Evolutionary conservation across 192 early-diverging fungal species (phyloP).

Genomic region (Coemansia sp.): DNA sequence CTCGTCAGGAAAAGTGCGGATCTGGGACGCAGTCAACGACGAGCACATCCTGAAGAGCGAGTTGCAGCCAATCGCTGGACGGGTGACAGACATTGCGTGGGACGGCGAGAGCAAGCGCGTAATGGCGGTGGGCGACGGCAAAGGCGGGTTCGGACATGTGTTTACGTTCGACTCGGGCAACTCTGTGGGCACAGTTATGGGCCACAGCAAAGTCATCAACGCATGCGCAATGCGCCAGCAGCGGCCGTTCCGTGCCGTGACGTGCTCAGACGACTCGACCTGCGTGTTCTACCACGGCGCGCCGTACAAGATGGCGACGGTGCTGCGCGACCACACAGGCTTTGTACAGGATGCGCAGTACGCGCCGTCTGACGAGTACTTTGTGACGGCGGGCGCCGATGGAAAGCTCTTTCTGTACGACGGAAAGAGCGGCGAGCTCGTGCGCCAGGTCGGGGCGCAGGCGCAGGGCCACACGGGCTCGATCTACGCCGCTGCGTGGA

Average conservation of each 20-base stretch:
- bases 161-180: constrained; percentile 89
- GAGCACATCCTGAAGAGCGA: constrained; percentile 87
- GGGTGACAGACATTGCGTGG: constrained; percentile 89
- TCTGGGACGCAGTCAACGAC: constrained; percentile 86
- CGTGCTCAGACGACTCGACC: constrained; percentile 84
- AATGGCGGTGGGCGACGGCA: constrained; percentile 95
- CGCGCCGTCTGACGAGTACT: constrained; percentile 75
- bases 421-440: constrained; percentile 81
- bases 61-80: constrained; percentile 69
- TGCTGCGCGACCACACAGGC: constrained; percentile 77
- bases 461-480: constrained; percentile 71
- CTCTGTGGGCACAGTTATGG: constrained; percentile 85
- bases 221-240: constrained; percentile 82
- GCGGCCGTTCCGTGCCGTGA: constrained; percentile 91
- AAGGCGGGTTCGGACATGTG: constrained; percentile 84
- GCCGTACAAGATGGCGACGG: constrained; percentile 79
- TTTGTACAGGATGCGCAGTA: constrained; percentile 91
- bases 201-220: constrained; percentile 87
- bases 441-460: constrained; percentile 56
- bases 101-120: constrained; percentile 93
- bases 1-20: constrained; percentile 81
- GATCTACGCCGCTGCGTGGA: constrained; percentile 87
- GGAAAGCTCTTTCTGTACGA: constrained; percentile 92
- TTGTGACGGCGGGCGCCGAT: constrained; percentile 84
- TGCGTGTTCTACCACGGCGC: constrained; percentile 91